Conservation (phyloP, 1,284 basidiomycete species). For the Laetiporus sulphureus region DNA sequence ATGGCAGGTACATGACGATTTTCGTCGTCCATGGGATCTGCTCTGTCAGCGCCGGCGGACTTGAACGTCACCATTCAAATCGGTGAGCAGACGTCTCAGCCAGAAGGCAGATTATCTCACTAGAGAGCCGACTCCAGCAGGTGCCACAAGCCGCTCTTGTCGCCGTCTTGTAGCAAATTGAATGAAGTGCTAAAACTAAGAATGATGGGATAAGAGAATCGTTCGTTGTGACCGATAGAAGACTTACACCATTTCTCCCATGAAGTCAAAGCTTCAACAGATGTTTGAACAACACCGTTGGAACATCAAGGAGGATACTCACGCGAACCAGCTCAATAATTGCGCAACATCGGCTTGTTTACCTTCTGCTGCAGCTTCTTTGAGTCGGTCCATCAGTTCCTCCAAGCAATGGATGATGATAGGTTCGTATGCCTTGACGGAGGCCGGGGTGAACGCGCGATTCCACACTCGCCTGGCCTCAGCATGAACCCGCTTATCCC, state of each 20-base stretch:
- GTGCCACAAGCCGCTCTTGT: conserved; percentile 14
- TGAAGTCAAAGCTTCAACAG: conserved; percentile 43
- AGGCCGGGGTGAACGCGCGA: conserved; percentile 39
- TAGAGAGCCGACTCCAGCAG: conserved; percentile 9
- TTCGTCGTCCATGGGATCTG: conserved; percentile 2
- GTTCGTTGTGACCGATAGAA: neutral
- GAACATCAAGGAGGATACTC: conserved; percentile 17
- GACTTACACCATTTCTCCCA: conserved; percentile 56
- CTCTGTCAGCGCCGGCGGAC: conserved; percentile 1
- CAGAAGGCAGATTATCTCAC: conserved; percentile 8
- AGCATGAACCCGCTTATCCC: conserved; percentile 33
- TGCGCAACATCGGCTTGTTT: conserved; percentile 32
- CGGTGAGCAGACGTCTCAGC: neutral
- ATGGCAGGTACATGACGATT: neutral
- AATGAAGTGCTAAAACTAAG: conserved; percentile 23
- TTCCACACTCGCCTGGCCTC: conserved; percentile 47
- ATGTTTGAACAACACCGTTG: too few species aligned
- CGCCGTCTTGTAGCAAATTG: conserved; percentile 20
- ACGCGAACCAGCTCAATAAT: conserved; percentile 50
- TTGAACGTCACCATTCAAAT: neutral
- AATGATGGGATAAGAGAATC: neutral
- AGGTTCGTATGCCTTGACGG: conserved; percentile 45
- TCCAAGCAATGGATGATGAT: conserved; percentile 32
- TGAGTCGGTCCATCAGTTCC: conserved; percentile 34
- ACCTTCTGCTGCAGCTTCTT: neutral